Evolutionary conservation across 1,139 yeast species (phyloP), one percentile per base, ranked within the genome.

Genomic region (Geotrichum siamense): DNA sequence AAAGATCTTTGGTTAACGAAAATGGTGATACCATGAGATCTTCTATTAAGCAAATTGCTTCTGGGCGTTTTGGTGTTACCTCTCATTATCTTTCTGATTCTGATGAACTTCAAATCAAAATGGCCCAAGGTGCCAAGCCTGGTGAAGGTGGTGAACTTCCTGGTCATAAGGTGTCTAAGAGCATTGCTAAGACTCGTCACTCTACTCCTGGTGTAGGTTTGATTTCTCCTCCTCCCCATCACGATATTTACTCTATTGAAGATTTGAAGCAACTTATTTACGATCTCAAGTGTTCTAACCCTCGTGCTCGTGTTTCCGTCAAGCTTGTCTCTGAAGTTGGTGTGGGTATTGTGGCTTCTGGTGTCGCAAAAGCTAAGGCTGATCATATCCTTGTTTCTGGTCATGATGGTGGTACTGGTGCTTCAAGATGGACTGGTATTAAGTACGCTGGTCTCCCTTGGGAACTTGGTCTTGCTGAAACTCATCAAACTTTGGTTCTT

Each of bases 101-200:
- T 36, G 97, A 91, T 61, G 97, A 91, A 69, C 78, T 91, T 53
- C 98, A 91, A 69, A 91, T 91, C 64, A 91, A 91, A 70, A 87
- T 91, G 93, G 97, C 98, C 8, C 98, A 91, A 69, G 97, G 98
- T 68, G 98, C 98, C 46, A 91, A 91, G 68, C 97, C 97, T 8
- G 98, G 97, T 72, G 97, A 91, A 71, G 98, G 98, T 73, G 98
- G 98, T 75, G 97, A 91, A 67, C 73, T 91, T 55, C 96, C 97
- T 37, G 96, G 96, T 50, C 83, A 84, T 70, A 91, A 91, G 68
- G 97, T 91, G 39, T 78, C 93, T 33, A 77, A 74, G 45, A 77
- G 78, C 42, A 91, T 91, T 69, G 98, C 95, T 45, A 86, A 83
- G 67, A 89, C 97, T 3, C 79, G 98, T 70, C 96, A 89, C 64